Base-by-base conservation (phyloP, 176 grass and related monocot genomes). In the Alloteropsis semialata region DNA sequence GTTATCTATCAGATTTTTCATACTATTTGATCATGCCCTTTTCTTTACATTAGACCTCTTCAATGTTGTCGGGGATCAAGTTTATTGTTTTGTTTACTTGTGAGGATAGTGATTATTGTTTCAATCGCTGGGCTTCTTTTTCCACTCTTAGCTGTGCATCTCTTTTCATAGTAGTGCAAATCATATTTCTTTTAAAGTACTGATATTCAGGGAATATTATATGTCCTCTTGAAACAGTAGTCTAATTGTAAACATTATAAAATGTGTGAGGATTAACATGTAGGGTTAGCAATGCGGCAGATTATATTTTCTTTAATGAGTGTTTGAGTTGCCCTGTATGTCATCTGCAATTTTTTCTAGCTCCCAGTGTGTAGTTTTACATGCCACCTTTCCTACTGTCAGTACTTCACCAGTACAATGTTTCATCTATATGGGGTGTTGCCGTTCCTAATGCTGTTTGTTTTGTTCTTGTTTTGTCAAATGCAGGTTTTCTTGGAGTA, bases 401-500 rank as follows among this genome's bases (percentile, higher is more conserved):
- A 41, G 6, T 54, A 25, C 16, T 37, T 79, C 46, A 33, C 27
- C 18, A n/a, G 21, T 36, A 2, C 24, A 22, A 21, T 16, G 0
- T n/a, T 36, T 8, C 19, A 44, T 43, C 9, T 28, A 57, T 16
- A 57, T 18, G 25, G 6, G 6, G 0, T 6, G 14, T 33, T 75
- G 37, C 19, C 8, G 48, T 19, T 68, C 15, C 69, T 85, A 53
- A 77, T 59, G 8, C 3, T 49, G 0, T 19, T 3, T 60, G 0
- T 65, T 29, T 7, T 60, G 0, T 8, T 28, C 32, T 53, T 42
- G 5, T 24, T 67, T 74, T 21, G 0, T 22, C 37, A 24, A 38
- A 38, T 82, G 28, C 83, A 86, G 83, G 78, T 77, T 85, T 73
- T 62, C 64, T 56, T 46, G 34, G 43, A 29, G 54, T 89, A 85